Conservation (phyloP, 495 filamentous ascomycete genomes). For the Amniculicola lignicola region DNA sequence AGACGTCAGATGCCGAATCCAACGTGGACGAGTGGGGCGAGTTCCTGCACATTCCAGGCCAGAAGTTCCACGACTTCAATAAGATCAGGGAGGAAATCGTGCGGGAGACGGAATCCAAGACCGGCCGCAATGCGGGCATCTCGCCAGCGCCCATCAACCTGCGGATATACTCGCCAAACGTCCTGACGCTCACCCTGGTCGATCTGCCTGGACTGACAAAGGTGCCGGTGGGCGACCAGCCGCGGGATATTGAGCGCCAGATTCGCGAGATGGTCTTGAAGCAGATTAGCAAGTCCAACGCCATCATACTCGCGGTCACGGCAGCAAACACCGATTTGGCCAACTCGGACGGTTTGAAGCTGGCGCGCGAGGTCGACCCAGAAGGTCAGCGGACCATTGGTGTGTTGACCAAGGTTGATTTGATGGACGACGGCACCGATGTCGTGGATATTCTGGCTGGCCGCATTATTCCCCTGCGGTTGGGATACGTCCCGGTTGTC, state of each 20-base stretch:
- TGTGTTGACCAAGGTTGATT: constrained; percentile 96
- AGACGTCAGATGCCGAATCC: constrained; percentile 75
- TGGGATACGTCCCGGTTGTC: constrained; percentile 98
- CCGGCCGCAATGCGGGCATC: constrained; percentile 93
- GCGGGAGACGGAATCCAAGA: constrained; percentile 93
- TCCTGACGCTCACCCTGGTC: constrained; percentile 94
- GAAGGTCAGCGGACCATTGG: constrained; percentile 98
- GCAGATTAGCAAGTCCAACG: constrained; percentile 96
- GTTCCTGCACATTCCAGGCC: constrained; percentile 95
- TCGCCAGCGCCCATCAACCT: constrained; percentile 95
- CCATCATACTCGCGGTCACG: constrained; percentile 95
- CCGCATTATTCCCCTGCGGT: constrained; percentile 89
- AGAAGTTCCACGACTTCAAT: constrained; percentile 99
- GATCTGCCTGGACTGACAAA: constrained; percentile 97
- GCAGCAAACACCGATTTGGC: constrained; percentile 96
- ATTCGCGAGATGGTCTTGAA: constrained; percentile 99
- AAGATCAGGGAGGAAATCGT: constrained; percentile 99
- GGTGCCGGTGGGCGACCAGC: constrained; percentile 97
- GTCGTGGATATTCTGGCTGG: constrained; percentile 99
- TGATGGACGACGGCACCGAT: constrained; percentile 99
- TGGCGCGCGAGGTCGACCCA: constrained; percentile 95
- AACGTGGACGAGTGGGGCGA: constrained; percentile 98
- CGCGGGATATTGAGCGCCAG: constrained; percentile 95
- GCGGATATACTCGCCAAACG: constrained; percentile 95
- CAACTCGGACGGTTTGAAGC: constrained; percentile 95